Evolutionary conservation across 1,284 basidiomycete species (phyloP), one percentile per base, ranked within the genome.

Genomic region (Mycena citricolor): DNA sequence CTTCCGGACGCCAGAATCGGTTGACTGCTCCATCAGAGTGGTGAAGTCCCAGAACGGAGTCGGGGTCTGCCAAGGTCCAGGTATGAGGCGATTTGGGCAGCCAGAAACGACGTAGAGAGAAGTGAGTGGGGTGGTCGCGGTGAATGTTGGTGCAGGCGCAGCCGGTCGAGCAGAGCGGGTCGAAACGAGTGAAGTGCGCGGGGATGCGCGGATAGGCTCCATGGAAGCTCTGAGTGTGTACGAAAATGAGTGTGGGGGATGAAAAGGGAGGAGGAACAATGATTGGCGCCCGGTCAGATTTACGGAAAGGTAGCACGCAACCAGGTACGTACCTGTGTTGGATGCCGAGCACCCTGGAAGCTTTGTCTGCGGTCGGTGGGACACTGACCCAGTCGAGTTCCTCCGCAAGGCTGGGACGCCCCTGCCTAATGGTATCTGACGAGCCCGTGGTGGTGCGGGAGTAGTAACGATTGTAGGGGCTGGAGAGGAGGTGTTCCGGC

Each of bases 1-100:
- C 89, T 65, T 97, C 94, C 32, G 94, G 91, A 41, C 94, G 74
- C 93, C 93, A 97, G 80, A 90, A 97, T 35, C 92, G 78, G 47
- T 81, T 86, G 32, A 97, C 89, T 29, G 93, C 93, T 55, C 90
- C 86, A 38, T 94, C 90, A 11, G 16, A 76, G 56, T 94, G 91
- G 60, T 90, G 82, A 29, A 94, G 74, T 43, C 92, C 90, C 45
- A 84, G 67, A 39, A 90, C 84, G 5, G 90, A 80, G 63, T 95
- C 93, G 4, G 86, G 83, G 64, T 97, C 94, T 0, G 92, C 87
- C 30, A 94, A 76, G 2, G 92, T 91, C 94, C 94, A 97, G n/a
- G 87, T 90, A 61, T 90, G 85, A 2, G 89, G 86, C 24, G 81
- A 83, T 62, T 90, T 90, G 20, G 88, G 87, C 32, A 90, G 76